Percentiles rank a stretch among this genome's conserved stretches.
Evolutionary conservation across 805 yeast genomes (phyloP).

Genomic region (Brettanomyces naardenensis): DNA sequence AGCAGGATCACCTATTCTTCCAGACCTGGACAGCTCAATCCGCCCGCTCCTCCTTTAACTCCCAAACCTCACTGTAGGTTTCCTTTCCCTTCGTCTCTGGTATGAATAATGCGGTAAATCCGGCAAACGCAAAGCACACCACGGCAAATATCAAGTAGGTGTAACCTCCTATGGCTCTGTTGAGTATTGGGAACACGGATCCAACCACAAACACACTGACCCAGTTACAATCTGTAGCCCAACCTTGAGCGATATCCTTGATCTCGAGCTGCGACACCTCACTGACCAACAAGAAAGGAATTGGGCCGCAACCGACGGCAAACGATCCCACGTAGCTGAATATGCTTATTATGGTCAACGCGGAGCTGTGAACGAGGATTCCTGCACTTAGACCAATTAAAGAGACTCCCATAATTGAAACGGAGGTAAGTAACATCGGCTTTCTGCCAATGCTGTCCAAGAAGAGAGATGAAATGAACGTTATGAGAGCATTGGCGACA

Average conservation of each 20-base stretch:
- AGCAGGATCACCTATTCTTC: too few relatives aligned
- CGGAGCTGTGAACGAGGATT: slow-evolving; percentile 39
- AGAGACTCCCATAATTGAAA: slow-evolving; percentile 58
- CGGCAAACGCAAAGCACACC: slow-evolving; percentile 42
- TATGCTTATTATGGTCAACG: slow-evolving; percentile 53
- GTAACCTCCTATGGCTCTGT: slow-evolving; percentile 61
- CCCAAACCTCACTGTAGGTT: slow-evolving; percentile 66
- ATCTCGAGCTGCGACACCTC: slow-evolving; percentile 83
- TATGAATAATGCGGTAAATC: slow-evolving; percentile 38
- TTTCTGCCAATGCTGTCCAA: slow-evolving; percentile 75
- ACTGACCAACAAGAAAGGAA: slow-evolving; percentile 81
- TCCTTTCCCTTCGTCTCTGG: slow-evolving; percentile 74
- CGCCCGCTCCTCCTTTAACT: slow-evolving; percentile 7
- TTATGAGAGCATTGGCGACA: slow-evolving; percentile 62
- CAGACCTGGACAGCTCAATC: not conserved
- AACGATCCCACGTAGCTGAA: slow-evolving; percentile 73
- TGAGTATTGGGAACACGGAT: slow-evolving; percentile 67
- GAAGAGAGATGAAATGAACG: slow-evolving; percentile 63
- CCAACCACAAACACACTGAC: slow-evolving; percentile 79
- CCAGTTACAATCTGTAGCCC: slow-evolving; percentile 92
- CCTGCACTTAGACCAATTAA: slow-evolving; percentile 62
- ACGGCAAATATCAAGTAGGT: slow-evolving; percentile 68
- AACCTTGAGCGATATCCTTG: slow-evolving; percentile 82
- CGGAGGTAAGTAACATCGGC: slow-evolving; percentile 60
- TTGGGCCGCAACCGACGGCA: slow-evolving; percentile 92